A percentile compares a stretch with the other conserved stretches of the same genome.
Evolutionary conservation across 179 eudicot species (phyloP).

Genomic region (Camellia oleifera): DNA sequence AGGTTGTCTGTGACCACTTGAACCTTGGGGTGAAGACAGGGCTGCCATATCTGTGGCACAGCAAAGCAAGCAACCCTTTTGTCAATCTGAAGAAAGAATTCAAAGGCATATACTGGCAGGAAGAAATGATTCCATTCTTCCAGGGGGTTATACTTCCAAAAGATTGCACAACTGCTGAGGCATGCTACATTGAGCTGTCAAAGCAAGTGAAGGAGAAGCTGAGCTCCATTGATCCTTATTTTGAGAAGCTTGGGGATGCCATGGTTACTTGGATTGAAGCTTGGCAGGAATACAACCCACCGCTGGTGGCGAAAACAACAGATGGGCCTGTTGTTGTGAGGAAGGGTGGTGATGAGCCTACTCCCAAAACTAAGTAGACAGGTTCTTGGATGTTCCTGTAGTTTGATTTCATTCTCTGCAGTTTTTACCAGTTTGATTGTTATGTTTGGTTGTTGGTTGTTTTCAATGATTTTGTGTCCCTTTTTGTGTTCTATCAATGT

Average conservation of each 20-base stretch:
- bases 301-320: not conserved
- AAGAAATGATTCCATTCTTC: conserved; percentile 38
- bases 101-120: conserved; percentile 37
- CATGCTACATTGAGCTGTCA: conserved; percentile 36
- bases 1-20: conserved; percentile 39
- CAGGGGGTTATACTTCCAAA: conserved; percentile 23
- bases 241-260: conserved; percentile 28
- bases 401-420: conserved; percentile 9
- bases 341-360: not conserved
- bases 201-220: conserved; percentile 33
- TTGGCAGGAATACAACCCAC: conserved; percentile 31
- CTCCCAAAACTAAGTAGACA: conserved; percentile 19
- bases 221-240: conserved; percentile 26
- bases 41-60: conserved; percentile 37
- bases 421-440: conserved; percentile 45
- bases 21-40: conserved; percentile 35
- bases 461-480: no score
- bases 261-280: conserved; percentile 37
- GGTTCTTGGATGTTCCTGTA: no score
- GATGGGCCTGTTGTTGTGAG: conserved; percentile 7
- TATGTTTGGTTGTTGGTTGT: no score
- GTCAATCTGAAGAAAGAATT: conserved; percentile 32
- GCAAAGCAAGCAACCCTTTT: conserved; percentile 39
- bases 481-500: no score
- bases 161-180: conserved; percentile 28